A percentile compares a stretch with the other conserved stretches of the same genome.
Conservation (phyloP, 805 yeast genomes). For the Hanseniaspora taiwanica region DNA sequence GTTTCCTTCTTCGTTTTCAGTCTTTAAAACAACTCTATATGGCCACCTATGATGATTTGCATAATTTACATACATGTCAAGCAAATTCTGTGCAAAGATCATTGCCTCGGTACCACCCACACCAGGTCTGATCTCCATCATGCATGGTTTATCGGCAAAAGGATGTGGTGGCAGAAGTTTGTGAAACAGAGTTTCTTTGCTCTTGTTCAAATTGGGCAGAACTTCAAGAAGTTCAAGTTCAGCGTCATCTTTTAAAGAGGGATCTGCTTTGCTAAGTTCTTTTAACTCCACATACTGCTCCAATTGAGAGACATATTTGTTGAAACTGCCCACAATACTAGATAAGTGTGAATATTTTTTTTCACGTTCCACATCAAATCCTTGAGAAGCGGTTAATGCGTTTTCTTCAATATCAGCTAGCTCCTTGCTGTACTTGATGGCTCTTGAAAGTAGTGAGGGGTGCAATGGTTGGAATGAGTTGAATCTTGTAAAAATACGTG, state of each 20-base stretch:
- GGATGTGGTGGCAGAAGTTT: slow-evolving; percentile 64
- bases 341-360: slow-evolving; percentile 35
- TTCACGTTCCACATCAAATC: slow-evolving; percentile 35
- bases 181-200: slow-evolving; percentile 36
- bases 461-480: slow-evolving; percentile 27
- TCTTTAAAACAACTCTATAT: slow-evolving; percentile 41
- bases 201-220: slow-evolving; percentile 30
- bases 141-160: slow-evolving; percentile 65
- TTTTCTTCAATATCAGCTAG: slow-evolving; percentile 27
- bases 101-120: slow-evolving; percentile 93
- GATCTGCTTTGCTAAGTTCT: slow-evolving; percentile 19
- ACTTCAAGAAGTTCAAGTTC: slow-evolving; percentile 37
- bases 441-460: slow-evolving; percentile 37
- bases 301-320: slow-evolving; percentile 24
- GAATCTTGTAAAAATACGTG: slow-evolving; percentile 5
- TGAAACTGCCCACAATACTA: slow-evolving; percentile 29
- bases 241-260: slow-evolving; percentile 43
- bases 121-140: slow-evolving; percentile 85
- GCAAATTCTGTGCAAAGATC: slow-evolving; percentile 67
- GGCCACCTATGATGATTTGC: slow-evolving; percentile 60
- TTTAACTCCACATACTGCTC: slow-evolving; percentile 24
- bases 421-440: slow-evolving; percentile 30
- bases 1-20: slow-evolving; percentile 41
- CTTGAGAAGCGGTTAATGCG: too few species aligned
- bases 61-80: slow-evolving; percentile 69